Evolutionary conservation across 2,329 filamentous ascomycete species (phyloP).

Genomic region (Fusarium secorum): DNA sequence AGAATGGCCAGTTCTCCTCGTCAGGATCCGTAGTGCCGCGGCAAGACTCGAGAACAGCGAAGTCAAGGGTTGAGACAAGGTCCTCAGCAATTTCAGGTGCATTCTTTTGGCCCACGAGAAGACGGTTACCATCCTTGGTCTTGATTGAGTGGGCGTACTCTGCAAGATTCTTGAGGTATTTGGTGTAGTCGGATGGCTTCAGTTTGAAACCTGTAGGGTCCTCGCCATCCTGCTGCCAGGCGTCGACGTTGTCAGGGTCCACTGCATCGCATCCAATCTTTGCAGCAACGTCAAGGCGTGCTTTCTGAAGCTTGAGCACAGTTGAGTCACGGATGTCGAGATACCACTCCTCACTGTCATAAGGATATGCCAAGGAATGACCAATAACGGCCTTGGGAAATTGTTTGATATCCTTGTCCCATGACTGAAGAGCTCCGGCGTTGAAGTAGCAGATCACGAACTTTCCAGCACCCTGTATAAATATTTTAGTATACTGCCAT

Average conservation of each 20-base stretch:
- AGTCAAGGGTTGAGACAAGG: constrained; percentile 43
- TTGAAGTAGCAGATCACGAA: constrained; percentile 49
- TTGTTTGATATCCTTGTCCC: constrained; percentile 39
- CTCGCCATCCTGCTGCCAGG: constrained; percentile 38
- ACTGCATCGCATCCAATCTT: constrained; percentile 45
- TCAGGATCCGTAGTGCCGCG: constrained; percentile 34
- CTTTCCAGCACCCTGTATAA: constrained; percentile 37
- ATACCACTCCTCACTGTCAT: constrained; percentile 43
- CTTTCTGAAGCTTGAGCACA: constrained; percentile 45
- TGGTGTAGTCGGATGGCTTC: constrained; percentile 40
- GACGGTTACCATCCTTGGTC: constrained; percentile 34
- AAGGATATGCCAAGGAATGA: constrained; percentile 38
- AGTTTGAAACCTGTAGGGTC: constrained; percentile 45
- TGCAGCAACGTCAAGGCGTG: constrained; percentile 42
- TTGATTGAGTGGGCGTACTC: constrained; percentile 42
- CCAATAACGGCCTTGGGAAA: constrained; percentile 41
- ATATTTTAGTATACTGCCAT: neutral
- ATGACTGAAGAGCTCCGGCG: constrained; percentile 43
- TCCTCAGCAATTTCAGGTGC: constrained; percentile 40
- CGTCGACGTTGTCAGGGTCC: constrained; percentile 49
- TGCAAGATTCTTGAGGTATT: constrained; percentile 44
- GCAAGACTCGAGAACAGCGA: constrained; percentile 50
- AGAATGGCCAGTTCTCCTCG: constrained; percentile 39
- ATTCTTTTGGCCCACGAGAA: constrained; percentile 49
- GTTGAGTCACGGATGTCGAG: constrained; percentile 39